Evolutionary conservation across 192 early-diverging fungal genomes (phyloP), one percentile per base, ranked within the genome.

Genomic region (Linnemannia hyalina): DNA sequence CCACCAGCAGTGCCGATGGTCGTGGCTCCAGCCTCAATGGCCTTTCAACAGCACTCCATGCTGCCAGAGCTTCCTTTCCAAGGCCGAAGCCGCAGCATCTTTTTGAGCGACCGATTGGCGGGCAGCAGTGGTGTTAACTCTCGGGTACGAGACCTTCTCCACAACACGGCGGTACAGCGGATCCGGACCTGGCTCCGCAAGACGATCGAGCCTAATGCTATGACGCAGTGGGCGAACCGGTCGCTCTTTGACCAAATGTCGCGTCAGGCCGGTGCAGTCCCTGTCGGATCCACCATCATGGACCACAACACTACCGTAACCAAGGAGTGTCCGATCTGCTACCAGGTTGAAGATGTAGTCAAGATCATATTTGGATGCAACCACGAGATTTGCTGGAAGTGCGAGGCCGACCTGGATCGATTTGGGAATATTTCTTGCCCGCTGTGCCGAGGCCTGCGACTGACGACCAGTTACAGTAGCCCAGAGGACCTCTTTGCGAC

Each of bases 371-470:
- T 41, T 15, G n/a, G n/a, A 0, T 86, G 83, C 49, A 60, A 69
- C 1, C 83, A 86, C 26, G 8, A 20, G 13, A 68, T 80, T 11
- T 86, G 83, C 41, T 86, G 83, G 83, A 86, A 77, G 47, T 86
- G 83, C 46, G 83, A 86, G 23, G 60, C 76, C 23, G 44, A 69
- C 26, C 49, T 86, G 35, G 60, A 77, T 57, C 60, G 73, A 35
- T 70, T 70, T 16, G 79, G 75, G 7, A 86, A 86, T 32, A 74
- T 86, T 29, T 71, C 83, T 11, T 86, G 83, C 38, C 83, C 83
- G 0, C 38, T 86, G 54, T 86, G 83, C 41, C 78, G 83, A 13
- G 63, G 83, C 20, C 32, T 86, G 15, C 74, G 83, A 44, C 26
- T 86, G 2, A 22, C 57, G 13, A 71, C 78, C 6, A 73, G 44